Base-by-base conservation (phyloP, 305 asterid genomes). In the Salvia sclarea region DNA sequence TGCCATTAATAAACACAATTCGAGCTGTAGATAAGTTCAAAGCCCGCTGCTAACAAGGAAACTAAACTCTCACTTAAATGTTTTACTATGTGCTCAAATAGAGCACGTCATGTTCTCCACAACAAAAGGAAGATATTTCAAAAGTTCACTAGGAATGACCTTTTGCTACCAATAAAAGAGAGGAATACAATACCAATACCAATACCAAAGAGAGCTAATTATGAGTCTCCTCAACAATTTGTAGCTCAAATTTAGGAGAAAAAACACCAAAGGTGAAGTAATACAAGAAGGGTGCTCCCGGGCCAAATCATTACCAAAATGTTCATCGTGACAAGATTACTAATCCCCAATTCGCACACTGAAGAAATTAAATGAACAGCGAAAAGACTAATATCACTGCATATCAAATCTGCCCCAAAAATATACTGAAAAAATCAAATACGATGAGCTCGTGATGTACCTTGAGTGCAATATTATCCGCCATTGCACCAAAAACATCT, bases 371-470 rank as follows among this genome's bases (percentile, higher is more conserved):
- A 12, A 40, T 16, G 12, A 22, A 20, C 57, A 11, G 22, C 3
- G 55, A 49, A 7, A 21, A 45, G 52, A 17, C 4, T 14, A 25
- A 25, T 2, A 45, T 17, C 31, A 16, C 3, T 47, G 58, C 22
- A 17, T 3, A 9, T 13, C 2, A 12, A 25, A 13, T 68, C 18
- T 11, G 55, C 66, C 17, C 8, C n/a, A 56, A 68, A 41, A 40
- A 41, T 12, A 7, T 11, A 60, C 12, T 0, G 35, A 2, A 58
- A 58, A 30, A 16, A 10, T 3, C 11, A 9, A 33, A 2, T 21
- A 49, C 13, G 50, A 21, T 33, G 79, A 50, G 41, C 28, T 53
- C 8, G 13, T 57, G 41, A 69, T 13, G 49, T 70, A 75, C 80
- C 80, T 70, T 57, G 28, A 21, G 14, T 31, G 37, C 7, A 37